Percentiles rank a stretch among this genome's conserved stretches.
phyloP scores from a whole-genome alignment of 1,284 basidiomycete species.

The Rhizoctonia solani region DNA sequence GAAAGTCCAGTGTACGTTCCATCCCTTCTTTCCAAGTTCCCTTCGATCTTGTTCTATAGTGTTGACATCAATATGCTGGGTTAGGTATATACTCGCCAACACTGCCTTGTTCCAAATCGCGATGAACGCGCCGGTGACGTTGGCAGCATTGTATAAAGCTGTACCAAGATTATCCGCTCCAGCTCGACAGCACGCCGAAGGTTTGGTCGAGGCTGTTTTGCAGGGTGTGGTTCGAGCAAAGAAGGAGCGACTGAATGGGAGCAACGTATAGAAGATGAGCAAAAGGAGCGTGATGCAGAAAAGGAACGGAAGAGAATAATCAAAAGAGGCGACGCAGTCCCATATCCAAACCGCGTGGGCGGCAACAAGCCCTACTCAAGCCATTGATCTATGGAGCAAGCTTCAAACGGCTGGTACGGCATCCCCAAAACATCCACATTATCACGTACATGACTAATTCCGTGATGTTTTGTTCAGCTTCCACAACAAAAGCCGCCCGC shows the following conservation, averaged over 20 bases:
- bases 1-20: slow-evolving; percentile 81
- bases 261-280: not conserved
- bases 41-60: slow-evolving; percentile 5
- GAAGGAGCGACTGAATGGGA: not conserved
- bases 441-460: too few species aligned
- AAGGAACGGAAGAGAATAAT: not conserved
- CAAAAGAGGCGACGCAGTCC: not conserved
- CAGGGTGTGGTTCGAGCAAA: not conserved
- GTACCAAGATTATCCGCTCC: slow-evolving; percentile 23
- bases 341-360: not conserved
- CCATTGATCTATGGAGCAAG: slow-evolving; percentile 18
- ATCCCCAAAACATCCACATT: too few species aligned
- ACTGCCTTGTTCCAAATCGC: slow-evolving; percentile 34
- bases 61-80: not conserved
- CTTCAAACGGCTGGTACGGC: not conserved
- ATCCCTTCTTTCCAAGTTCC: too few species aligned
- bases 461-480: too few species aligned
- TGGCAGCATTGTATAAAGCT: slow-evolving; percentile 8
- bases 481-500: not conserved
- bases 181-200: slow-evolving; percentile 1
- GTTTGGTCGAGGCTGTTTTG: slow-evolving; percentile 9
- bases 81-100: slow-evolving; percentile 15
- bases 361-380: not conserved
- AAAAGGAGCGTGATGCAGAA: too few species aligned
- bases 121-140: slow-evolving; percentile 12